Evolutionary conservation across 1,284 basidiomycete species (phyloP).

Genomic region (Ganoderma boninense): DNA sequence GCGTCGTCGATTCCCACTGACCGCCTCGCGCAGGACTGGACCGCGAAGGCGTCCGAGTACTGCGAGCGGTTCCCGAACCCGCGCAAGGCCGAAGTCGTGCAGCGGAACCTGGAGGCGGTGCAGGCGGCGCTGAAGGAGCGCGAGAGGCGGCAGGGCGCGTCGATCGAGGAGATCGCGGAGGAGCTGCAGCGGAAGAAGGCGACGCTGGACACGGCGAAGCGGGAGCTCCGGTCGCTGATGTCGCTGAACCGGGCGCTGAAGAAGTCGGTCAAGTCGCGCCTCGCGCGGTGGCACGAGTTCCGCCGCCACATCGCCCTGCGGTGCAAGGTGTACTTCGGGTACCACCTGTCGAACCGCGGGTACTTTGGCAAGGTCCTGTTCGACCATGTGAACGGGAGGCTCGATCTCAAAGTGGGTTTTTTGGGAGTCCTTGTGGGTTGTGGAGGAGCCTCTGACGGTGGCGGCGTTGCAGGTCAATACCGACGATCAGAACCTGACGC

Average conservation of each 20-base stretch:
- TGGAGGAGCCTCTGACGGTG: too few relatives aligned
- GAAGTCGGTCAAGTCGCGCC: constrained; percentile 69
- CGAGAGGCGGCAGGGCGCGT: constrained; percentile 75
- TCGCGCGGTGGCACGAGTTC: constrained; percentile 87
- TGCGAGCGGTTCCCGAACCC: constrained; percentile 68
- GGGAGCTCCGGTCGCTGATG: constrained; percentile 69
- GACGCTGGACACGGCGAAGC: constrained; percentile 64
- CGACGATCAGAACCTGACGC: too few relatives aligned
- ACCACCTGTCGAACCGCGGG: constrained; percentile 85
- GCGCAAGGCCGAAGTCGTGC: constrained; percentile 62
- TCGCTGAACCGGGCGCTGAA: constrained; percentile 68
- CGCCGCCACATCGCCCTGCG: constrained; percentile 86
- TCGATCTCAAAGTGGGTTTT: constrained; percentile 74
- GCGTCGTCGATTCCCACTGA: not conserved
- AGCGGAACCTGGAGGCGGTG: constrained; percentile 69
- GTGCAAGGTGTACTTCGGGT: constrained; percentile 85
- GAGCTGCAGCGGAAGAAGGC: constrained; percentile 72
- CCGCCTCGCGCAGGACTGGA: constrained; percentile 61
- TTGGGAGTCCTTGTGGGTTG: not conserved
- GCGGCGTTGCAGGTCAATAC: too few relatives aligned
- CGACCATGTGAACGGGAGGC: constrained; percentile 74
- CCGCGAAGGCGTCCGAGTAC: constrained; percentile 66
- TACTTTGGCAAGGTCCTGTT: constrained; percentile 89
- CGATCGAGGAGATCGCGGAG: constrained; percentile 78
- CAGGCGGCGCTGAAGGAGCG: constrained; percentile 74